Conservation (phyloP, 108 stramenopile genomes). For the Aureococcus anophagefferens region DNA sequence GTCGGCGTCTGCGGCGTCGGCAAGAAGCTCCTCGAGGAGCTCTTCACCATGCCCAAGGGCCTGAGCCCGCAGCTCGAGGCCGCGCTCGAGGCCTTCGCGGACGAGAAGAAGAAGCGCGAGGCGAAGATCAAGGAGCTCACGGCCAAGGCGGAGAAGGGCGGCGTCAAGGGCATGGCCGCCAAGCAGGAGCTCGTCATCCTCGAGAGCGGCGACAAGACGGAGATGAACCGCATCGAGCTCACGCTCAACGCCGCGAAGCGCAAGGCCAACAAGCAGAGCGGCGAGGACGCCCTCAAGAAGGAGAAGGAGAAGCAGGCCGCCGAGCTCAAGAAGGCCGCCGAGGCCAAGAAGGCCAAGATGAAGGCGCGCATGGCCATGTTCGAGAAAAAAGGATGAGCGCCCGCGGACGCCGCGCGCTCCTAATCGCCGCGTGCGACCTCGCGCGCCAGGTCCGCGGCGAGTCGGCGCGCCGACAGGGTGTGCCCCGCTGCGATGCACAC, state of each 20-base stretch:
- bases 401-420: too few relatives aligned
- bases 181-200: slow-evolving; percentile 1
- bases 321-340: background rate
- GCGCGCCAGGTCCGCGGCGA: too few relatives aligned
- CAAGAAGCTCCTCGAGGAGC: slow-evolving; percentile 11
- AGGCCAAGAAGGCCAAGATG: background rate
- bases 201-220: background rate
- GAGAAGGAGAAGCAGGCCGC: background rate
- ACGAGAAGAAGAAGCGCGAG: slow-evolving; percentile 6
- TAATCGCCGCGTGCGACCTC: too few relatives aligned
- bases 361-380: background rate
- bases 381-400: background rate
- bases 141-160: slow-evolving; percentile 11
- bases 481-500: too few relatives aligned
- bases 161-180: slow-evolving; percentile 20
- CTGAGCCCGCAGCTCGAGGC: slow-evolving; percentile 8
- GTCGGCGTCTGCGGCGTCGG: slow-evolving; percentile 16
- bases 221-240: slow-evolving; percentile 11
- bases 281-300: slow-evolving; percentile 4
- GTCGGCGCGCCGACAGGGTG: too few relatives aligned
- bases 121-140: slow-evolving; percentile 11
- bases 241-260: slow-evolving; percentile 10
- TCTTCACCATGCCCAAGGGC: slow-evolving; percentile 13
- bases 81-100: slow-evolving; percentile 11
- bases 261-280: slow-evolving; percentile 1